phyloP scores from a whole-genome alignment of 768 basidiomycete genomes.

The Leccinum subtestaceum region DNA sequence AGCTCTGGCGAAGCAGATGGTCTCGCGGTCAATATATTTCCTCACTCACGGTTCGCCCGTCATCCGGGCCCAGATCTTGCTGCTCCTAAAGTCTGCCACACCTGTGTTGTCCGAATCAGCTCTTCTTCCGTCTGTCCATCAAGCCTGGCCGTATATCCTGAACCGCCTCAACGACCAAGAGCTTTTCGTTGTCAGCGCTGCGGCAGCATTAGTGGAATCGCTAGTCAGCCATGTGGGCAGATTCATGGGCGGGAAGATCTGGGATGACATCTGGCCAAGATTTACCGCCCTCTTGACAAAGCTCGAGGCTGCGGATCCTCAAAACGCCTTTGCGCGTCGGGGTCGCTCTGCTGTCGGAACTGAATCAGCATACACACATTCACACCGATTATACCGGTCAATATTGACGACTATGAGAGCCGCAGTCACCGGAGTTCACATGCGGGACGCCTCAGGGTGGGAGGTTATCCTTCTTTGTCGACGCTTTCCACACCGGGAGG shows the following conservation, averaged over 20 bases:
- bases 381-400: conserved; percentile 77
- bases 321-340: conserved; percentile 63
- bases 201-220: conserved; percentile 69
- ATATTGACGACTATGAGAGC: conserved; percentile 72
- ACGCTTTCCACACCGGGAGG: conserved; percentile 65
- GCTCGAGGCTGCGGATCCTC: conserved; percentile 61
- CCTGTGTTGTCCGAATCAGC: conserved; percentile 69
- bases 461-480: conserved; percentile 74
- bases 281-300: conserved; percentile 59
- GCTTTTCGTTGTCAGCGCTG: conserved; percentile 75
- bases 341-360: conserved; percentile 51
- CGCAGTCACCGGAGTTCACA: conserved; percentile 62
- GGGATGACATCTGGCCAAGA: conserved; percentile 93
- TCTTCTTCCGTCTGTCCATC: conserved; percentile 81
- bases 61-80: conserved; percentile 81
- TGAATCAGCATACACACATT: conserved; percentile 74
- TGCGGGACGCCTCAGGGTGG: conserved; percentile 75
- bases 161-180: conserved; percentile 76
- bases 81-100: conserved; percentile 69
- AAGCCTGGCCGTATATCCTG: conserved; percentile 92
- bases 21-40: conserved; percentile 84
- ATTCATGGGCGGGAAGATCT: conserved; percentile 82
- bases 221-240: conserved; percentile 70
- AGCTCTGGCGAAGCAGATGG: conserved; percentile 76
- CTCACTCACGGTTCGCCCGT: conserved; percentile 86